Base-by-base conservation (phyloP, 2,329 filamentous ascomycete species). In the Arthrobotrys entomopaga region DNA sequence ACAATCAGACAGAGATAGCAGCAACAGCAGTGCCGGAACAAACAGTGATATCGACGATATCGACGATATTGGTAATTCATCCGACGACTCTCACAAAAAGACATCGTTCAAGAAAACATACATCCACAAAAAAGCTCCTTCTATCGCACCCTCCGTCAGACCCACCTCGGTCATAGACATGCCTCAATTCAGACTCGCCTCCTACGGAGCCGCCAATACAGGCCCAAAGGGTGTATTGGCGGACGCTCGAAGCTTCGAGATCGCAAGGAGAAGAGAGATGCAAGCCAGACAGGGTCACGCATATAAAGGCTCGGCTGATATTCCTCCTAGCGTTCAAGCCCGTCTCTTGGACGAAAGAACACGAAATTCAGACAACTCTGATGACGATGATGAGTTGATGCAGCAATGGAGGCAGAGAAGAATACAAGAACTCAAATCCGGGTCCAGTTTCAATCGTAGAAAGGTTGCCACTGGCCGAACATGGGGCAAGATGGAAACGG, bases 141-240 rank as follows among this genome's bases (percentile, higher is more conserved):
- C 70, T 64, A 59, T 74, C 40, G 70, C 70, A 57, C 70, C 70
- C 34, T 74, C 70, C 58, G 67, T 74, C 42, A 63, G 70, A 56
- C 70, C 70, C 29, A 58, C 70, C 54, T 74, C 70, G 34, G 54
- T 74, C 46, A 67, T 74, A 74, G 64, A 75, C 53, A 65, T 75
- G 71, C 64, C 71, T 75, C 71, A 75, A 60, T 75, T 56, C 48
- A 69, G 71, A 60, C 50, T 69, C 29, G 63, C 59, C 11, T 75
- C 71, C 38, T 75, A 75, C 50, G 71, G 71, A 34, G 57, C 71
- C 10, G 65, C 71, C 59, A 75, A 75, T 59, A 75, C 71, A 0
- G 91, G 91, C 56, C 91, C 92, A 78, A 94, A 94, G 83, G 91
- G 91, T 76, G 91, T 94, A 81, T 93, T 94, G 79, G 90, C 91